phyloP scores from a whole-genome alignment of 2,329 filamentous ascomycete genomes.

The Aspergillus sp. region DNA sequence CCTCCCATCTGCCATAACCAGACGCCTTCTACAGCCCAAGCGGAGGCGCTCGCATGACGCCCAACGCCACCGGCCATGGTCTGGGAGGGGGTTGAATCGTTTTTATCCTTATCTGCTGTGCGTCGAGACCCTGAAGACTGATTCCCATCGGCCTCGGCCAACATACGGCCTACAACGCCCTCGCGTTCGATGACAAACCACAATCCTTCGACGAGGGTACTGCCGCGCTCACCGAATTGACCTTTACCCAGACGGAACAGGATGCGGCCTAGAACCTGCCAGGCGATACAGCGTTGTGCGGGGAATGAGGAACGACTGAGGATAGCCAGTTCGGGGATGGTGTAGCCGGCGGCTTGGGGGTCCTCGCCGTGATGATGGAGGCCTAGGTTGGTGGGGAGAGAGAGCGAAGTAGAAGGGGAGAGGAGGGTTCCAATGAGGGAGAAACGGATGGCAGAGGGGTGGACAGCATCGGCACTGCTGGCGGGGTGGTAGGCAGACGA shows the following conservation, averaged over 20 bases:
- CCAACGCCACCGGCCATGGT: constrained; percentile 26
- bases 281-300: constrained; percentile 84
- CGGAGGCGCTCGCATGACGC: constrained; percentile 71
- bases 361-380: constrained; percentile 92
- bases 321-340: constrained; percentile 76
- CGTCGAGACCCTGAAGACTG: constrained; percentile 15
- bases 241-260: constrained; percentile 77
- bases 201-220: constrained; percentile 68
- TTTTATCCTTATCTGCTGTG: constrained; percentile 1
- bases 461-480: constrained; percentile 60
- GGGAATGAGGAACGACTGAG: constrained; percentile 77
- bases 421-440: constrained; percentile 79
- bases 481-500: constrained; percentile 79
- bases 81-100: not conserved
- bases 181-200: constrained; percentile 77
- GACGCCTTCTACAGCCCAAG: constrained; percentile 82
- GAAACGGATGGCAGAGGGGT: constrained; percentile 74
- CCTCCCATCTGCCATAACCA: constrained; percentile 79
- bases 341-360: constrained; percentile 91
- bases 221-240: constrained; percentile 58
- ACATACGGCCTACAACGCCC: constrained; percentile 69
- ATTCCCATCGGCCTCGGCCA: constrained; percentile 66
- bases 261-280: constrained; percentile 82
- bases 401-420: constrained; percentile 67
- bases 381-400: constrained; percentile 71